These are phyloP conservation scores for Epichloe coenophiala DNA, from an alignment of 2,329 filamentous ascomycete genomes.

Conservation along the genomic window DNA sequence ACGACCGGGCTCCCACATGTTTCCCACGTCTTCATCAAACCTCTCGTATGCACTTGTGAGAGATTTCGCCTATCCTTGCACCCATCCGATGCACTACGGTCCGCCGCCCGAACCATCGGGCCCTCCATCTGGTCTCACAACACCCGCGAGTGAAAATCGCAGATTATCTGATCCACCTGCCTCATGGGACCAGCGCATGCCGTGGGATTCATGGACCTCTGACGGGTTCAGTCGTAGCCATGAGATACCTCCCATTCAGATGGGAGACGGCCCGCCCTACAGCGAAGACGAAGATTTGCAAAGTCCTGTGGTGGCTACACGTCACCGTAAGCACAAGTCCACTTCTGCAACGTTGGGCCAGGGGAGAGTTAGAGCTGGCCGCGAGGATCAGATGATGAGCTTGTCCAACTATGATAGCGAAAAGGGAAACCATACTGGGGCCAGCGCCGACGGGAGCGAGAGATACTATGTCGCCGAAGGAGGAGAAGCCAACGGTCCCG, in stretches of 20 bases:
- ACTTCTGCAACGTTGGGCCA: slow-evolving; percentile 35
- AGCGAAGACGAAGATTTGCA: slow-evolving; percentile 93
- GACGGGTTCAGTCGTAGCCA: slow-evolving; percentile 46
- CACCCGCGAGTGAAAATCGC: slow-evolving; percentile 66
- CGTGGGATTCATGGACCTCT: slow-evolving; percentile 43
- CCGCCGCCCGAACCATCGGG: slow-evolving; percentile 62
- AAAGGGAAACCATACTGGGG: slow-evolving; percentile 53
- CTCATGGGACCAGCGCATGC: slow-evolving; percentile 57
- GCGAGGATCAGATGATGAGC: slow-evolving; percentile 30
- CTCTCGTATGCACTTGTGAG: slow-evolving; percentile 81
- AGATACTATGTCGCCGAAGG: slow-evolving; percentile 61
- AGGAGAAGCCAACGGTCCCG: slow-evolving; percentile 59
- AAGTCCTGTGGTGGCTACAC: slow-evolving; percentile 74
- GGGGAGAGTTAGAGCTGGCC: slow-evolving; percentile 32
- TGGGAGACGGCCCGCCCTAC: slow-evolving; percentile 80
- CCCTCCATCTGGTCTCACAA: slow-evolving; percentile 67
- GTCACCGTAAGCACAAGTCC: slow-evolving; percentile 78
- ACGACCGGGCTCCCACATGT: slow-evolving; percentile 67
- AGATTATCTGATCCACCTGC: slow-evolving; percentile 72
- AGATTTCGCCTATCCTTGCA: slow-evolving; percentile 82
- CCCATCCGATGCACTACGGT: slow-evolving; percentile 85
- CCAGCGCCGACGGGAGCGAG: slow-evolving; percentile 57
- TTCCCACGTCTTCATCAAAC: slow-evolving; percentile 73
- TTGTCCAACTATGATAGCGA: slow-evolving; percentile 42
- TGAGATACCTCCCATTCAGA: slow-evolving; percentile 69